A percentile compares a stretch with the other conserved stretches of the same genome.
Evolutionary conservation across 768 basidiomycete species (phyloP).

Genomic region (Amanita thiersii): DNA sequence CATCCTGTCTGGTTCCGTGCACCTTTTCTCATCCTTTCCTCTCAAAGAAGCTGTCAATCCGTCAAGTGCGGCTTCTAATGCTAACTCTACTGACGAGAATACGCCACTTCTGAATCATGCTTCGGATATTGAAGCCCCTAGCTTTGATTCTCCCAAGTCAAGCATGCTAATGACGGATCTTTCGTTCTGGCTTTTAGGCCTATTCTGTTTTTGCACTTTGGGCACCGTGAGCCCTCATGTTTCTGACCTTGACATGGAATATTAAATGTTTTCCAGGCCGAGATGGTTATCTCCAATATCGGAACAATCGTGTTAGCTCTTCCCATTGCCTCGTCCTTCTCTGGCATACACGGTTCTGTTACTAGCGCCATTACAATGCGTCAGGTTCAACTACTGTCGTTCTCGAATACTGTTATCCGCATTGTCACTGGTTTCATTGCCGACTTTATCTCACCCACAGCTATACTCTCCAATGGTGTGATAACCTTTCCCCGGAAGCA

Average conservation of each 20-base stretch:
- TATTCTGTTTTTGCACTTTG: constrained; percentile 45
- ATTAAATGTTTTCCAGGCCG: too few relatives aligned
- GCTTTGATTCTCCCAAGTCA: background rate
- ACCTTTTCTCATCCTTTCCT: constrained; percentile 44
- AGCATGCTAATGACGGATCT: constrained; percentile 24
- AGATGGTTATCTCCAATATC: constrained; percentile 81
- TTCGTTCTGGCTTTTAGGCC: constrained; percentile 57
- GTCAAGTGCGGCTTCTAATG: background rate
- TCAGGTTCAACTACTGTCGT: constrained; percentile 65
- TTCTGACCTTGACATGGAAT: too few relatives aligned
- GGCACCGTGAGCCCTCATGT: constrained; percentile 49
- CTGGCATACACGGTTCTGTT: constrained; percentile 12
- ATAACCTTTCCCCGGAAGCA: constrained; percentile 37
- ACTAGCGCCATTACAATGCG: constrained; percentile 35
- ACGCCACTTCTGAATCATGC: constrained; percentile 17
- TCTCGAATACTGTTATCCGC: constrained; percentile 66
- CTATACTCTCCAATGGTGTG: constrained; percentile 29
- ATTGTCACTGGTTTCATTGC: constrained; percentile 62
- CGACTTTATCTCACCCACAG: constrained; percentile 62
- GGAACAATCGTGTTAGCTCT: constrained; percentile 69
- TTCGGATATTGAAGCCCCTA: background rate
- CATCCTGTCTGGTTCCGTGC: constrained; percentile 39
- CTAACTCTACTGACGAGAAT: constrained; percentile 17
- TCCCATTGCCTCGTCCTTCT: constrained; percentile 22
- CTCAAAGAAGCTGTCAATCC: constrained; percentile 16